phyloP scores from a whole-genome alignment of 345 rosid genomes.

The Aurinia saxatilis region DNA sequence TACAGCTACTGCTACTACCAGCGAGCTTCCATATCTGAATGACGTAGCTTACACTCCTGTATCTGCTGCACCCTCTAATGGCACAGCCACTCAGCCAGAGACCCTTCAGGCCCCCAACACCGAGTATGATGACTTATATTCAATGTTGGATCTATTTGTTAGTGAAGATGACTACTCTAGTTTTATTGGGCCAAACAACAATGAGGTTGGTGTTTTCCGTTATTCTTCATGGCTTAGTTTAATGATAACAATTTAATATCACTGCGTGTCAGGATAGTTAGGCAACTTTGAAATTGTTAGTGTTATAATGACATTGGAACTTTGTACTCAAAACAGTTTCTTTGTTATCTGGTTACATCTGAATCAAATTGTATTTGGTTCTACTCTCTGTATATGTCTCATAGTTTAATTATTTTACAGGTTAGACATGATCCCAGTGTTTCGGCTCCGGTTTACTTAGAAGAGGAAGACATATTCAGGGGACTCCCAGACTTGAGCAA shows the following conservation, averaged over 20 bases:
- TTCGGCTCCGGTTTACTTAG: constrained; percentile 4
- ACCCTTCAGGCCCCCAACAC: neutral
- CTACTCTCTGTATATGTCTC: constrained; percentile 4
- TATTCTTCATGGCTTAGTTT: neutral
- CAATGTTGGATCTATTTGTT: constrained; percentile 26
- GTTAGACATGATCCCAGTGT: neutral
- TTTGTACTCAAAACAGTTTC: neutral
- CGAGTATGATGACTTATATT: constrained; percentile 13
- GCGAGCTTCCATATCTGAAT: constrained; percentile 3
- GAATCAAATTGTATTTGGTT: neutral
- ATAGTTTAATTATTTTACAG: constrained; percentile 11
- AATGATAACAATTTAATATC: neutral
- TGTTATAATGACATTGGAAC: neutral
- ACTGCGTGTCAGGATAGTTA: neutral
- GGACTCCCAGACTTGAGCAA: constrained; percentile 13
- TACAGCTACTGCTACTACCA: neutral
- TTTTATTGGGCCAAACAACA: neutral
- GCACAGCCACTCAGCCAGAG: neutral
- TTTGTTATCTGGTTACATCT: neutral
- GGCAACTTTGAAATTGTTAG: neutral
- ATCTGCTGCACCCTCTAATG: constrained; percentile 4
- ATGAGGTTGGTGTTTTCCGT: constrained; percentile 19
- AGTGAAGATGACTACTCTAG: constrained; percentile 11
- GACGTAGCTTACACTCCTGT: constrained; percentile 10
- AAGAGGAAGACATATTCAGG: constrained; percentile 13